These are phyloP conservation scores for Sugiyamaella novakii DNA, from an alignment of 1,139 yeast genomes.

Conservation along the genomic window DNA sequence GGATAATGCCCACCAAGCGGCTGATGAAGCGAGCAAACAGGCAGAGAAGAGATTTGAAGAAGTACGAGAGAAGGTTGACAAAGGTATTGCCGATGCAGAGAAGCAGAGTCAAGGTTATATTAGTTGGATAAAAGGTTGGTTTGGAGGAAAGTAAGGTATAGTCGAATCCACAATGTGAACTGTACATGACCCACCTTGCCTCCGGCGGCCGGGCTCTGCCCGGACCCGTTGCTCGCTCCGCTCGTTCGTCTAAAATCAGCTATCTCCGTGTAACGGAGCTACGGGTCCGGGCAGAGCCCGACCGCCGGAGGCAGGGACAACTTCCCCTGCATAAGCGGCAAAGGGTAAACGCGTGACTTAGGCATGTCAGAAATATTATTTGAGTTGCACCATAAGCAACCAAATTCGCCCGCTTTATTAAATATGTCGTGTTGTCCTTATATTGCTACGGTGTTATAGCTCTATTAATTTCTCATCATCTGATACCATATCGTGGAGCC, in stretches of 20 bases:
- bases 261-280: not conserved
- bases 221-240: constrained; percentile 12
- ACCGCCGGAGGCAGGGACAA: not conserved
- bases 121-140: constrained; percentile 16
- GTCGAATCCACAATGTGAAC: not conserved
- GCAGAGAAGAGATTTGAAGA: constrained; percentile 18
- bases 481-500: too few relatives aligned
- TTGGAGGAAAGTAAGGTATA: constrained; percentile 12
- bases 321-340: too few relatives aligned
- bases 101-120: constrained; percentile 14
- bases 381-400: too few relatives aligned
- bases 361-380: too few relatives aligned
- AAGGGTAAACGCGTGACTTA: too few relatives aligned
- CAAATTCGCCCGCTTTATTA: too few relatives aligned
- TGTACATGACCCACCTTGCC: constrained; percentile 1
- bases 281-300: constrained; percentile 4
- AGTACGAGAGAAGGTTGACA: constrained; percentile 13
- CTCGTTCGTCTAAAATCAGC: not conserved
- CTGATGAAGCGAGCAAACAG: constrained; percentile 22
- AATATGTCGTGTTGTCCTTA: too few relatives aligned
- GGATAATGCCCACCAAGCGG: not conserved
- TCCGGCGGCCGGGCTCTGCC: constrained; percentile 14
- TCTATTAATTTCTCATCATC: too few relatives aligned
- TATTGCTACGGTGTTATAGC: too few relatives aligned
- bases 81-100: constrained; percentile 11